phyloP scores from a whole-genome alignment of 352 stramenopile genomes.

The Phytophthora citrophthora region DNA sequence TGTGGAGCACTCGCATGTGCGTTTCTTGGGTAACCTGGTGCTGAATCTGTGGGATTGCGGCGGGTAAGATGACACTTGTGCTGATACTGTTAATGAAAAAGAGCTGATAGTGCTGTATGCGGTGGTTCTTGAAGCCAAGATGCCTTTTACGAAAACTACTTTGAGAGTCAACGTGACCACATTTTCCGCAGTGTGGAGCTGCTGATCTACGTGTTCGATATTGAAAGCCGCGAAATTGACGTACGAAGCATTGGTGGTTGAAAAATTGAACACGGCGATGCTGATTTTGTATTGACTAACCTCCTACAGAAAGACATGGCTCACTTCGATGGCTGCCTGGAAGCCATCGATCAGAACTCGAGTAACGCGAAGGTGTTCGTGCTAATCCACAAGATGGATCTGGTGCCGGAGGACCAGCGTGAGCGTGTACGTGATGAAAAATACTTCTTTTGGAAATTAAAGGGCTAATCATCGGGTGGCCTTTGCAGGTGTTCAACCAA shows the following conservation, averaged over 20 bases:
- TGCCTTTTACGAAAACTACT: constrained; percentile 99
- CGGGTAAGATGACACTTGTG: constrained; percentile 58
- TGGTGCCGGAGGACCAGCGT: constrained; percentile 91
- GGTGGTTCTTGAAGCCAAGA: constrained; percentile 88
- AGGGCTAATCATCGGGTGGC: neutral
- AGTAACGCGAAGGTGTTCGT: constrained; percentile 99
- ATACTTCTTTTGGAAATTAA: neutral
- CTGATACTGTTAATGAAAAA: neutral
- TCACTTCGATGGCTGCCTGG: constrained; percentile 97
- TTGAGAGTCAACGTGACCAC: constrained; percentile 98
- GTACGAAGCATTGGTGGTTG: constrained; percentile 33
- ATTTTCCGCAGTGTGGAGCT: constrained; percentile 99
- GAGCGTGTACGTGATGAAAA: constrained; percentile 61
- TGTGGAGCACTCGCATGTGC: constrained; percentile 92
- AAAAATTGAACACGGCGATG: neutral
- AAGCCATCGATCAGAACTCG: constrained; percentile 98
- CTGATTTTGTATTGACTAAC: constrained; percentile 7
- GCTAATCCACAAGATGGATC: constrained; percentile 99
- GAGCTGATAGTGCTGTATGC: constrained; percentile 10
- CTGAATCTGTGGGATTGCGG: constrained; percentile 99
- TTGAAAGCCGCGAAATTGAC: constrained; percentile 91
- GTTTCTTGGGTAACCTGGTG: constrained; percentile 98
- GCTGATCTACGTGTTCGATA: constrained; percentile 99
- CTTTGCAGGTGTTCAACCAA: constrained; percentile 92
- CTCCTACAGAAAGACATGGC: constrained; percentile 95